Base-by-base conservation (phyloP, 2,329 filamentous ascomycete species). In the Aureobasidium subglaciale region DNA sequence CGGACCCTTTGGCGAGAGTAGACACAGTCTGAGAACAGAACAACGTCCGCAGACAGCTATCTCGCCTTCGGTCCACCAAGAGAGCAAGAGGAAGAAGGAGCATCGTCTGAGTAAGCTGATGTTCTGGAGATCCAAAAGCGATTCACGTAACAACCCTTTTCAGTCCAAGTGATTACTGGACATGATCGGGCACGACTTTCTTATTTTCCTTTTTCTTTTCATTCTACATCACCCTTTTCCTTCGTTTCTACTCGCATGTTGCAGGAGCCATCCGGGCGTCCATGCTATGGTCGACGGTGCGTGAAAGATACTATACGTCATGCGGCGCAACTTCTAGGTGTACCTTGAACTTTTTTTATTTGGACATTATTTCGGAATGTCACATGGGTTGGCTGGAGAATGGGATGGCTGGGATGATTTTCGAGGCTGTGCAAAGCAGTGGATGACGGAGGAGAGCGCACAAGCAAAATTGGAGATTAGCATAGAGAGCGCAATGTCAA, bases 31-130 rank as follows among this genome's bases (percentile, higher is more conserved):
- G 20, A 87, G 84, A 0, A 83, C 85, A 63, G 86, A 88, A 65
- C 81, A 70, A 45, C 67, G 73, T 53, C 73, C 73, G 24, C 72
- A 74, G 41, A 70, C 72, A 15, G 70, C 70, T 54, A 68, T 86
- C 42, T 9, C 75, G 77, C 78, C 84, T n/a, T 65, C 72, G 0
- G 80, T 82, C 29, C 82, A 80, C 64, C 37, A 58, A 2, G 52
- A 55, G 5, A 52, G 49, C 56, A 73, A 74, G 62, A 83, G 82
- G 67, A 88, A 85, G 75, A 87, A 84, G 68, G 75, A 82, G 34
- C 87, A 84, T 67, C 80, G 86, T 27, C 71, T 90, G 34, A 86
- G 87, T 67, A 85, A 86, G 50, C 78, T 90, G 73, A 83, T 90
- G 78, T 91, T 91, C 68, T 91, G 86, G 86, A 88, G 86, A 70